These are phyloP conservation scores for Yamadazyma songkhlaensis DNA, from an alignment of 1,139 yeast genomes.

Conservation along the genomic window DNA sequence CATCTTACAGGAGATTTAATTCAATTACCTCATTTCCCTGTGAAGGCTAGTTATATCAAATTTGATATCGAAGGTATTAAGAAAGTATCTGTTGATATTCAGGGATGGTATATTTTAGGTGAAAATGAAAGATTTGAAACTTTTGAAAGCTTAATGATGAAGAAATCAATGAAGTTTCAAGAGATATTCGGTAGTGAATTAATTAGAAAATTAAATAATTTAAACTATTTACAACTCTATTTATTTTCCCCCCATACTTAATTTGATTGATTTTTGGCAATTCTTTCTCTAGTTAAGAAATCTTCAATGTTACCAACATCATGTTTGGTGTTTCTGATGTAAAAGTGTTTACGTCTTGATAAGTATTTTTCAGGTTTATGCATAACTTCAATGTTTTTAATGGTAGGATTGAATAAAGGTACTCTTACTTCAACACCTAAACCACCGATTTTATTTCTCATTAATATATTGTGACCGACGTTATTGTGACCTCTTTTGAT, in stretches of 20 bases:
- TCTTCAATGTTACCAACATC: constrained; percentile 79
- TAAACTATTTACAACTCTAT: constrained; percentile 5
- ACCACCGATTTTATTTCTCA: constrained; percentile 77
- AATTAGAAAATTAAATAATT: constrained; percentile 17
- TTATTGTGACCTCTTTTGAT: constrained; percentile 60
- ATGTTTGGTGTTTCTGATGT: constrained; percentile 76
- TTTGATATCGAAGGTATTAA: constrained; percentile 14
- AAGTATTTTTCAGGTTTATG: constrained; percentile 70
- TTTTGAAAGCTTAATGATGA: constrained; percentile 45
- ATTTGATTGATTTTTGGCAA: constrained; percentile 4
- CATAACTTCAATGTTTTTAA: constrained; percentile 70
- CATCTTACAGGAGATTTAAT: constrained; percentile 3
- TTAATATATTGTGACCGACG: constrained; percentile 65
- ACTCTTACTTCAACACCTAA: constrained; percentile 80
- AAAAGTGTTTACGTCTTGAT: constrained; percentile 78
- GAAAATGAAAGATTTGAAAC: constrained; percentile 32
- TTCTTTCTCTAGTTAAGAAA: constrained; percentile 25
- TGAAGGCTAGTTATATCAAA: constrained; percentile 9
- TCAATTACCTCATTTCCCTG: constrained; percentile 4
- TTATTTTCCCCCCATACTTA: neutral
- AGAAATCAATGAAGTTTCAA: constrained; percentile 30
- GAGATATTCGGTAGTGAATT: constrained; percentile 29
- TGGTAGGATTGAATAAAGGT: constrained; percentile 74
- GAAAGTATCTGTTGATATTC: constrained; percentile 25
- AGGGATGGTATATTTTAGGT: constrained; percentile 33